phyloP scores from a whole-genome alignment of 2,329 filamentous ascomycete genomes.

The Pseudogymnoascus sp. region DNA sequence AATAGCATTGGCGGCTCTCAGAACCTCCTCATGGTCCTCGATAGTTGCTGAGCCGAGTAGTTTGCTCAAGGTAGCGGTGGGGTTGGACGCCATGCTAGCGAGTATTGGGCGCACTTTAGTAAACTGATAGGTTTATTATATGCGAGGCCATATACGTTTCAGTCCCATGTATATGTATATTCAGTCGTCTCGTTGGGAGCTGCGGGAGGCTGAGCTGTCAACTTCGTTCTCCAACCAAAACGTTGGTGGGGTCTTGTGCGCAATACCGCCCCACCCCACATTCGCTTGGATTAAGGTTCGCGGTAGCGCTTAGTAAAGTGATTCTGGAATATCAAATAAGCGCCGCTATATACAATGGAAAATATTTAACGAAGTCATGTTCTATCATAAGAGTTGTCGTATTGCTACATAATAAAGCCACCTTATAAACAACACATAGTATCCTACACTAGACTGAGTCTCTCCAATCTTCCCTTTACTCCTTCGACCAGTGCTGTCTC shows the following conservation, averaged over 20 bases:
- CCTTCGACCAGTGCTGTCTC: conserved; percentile 63
- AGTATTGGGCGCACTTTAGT: not conserved
- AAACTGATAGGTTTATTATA: not conserved
- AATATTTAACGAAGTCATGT: not conserved
- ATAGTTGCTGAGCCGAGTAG: conserved; percentile 47
- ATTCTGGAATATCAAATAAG: conserved; percentile 6
- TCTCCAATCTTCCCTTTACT: conserved; percentile 54
- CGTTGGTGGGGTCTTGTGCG: conserved; percentile 10
- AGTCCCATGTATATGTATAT: conserved; percentile 1
- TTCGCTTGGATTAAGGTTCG: conserved; percentile 9
- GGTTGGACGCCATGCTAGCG: conserved; percentile 25
- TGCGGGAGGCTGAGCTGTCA: conserved; percentile 8
- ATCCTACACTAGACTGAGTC: conserved; percentile 33
- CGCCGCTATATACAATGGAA: not conserved
- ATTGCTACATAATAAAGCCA: conserved; percentile 5
- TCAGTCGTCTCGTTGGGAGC: not conserved
- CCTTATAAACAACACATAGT: not conserved
- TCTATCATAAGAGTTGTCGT: not conserved
- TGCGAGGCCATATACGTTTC: conserved; percentile 6
- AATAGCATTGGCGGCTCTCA: conserved; percentile 55
- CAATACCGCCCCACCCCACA: conserved; percentile 2
- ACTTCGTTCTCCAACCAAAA: conserved; percentile 4
- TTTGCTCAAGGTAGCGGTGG: conserved; percentile 25
- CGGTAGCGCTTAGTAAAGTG: conserved; percentile 4
- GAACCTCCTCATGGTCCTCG: conserved; percentile 66